phyloP scores from a whole-genome alignment of 2,329 filamentous ascomycete genomes.

The Hypoxylon sp. region DNA sequence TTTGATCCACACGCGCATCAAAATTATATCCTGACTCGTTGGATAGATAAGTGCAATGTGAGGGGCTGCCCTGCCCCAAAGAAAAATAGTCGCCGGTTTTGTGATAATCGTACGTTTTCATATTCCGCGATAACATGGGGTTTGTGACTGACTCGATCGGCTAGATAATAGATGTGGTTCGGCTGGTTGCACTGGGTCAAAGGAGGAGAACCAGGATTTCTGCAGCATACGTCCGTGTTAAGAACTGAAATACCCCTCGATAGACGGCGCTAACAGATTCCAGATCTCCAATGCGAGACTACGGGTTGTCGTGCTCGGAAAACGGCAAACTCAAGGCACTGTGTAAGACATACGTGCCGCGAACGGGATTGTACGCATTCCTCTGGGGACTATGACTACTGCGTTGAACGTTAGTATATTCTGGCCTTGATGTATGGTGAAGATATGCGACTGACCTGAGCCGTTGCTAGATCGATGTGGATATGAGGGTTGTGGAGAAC shows the following conservation, averaged over 20 bases:
- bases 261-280: not conserved
- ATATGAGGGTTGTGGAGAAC: constrained; percentile 16
- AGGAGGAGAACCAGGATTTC: not conserved
- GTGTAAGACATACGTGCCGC: constrained; percentile 21
- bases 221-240: constrained; percentile 23
- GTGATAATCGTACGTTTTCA: constrained; percentile 20
- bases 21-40: not conserved
- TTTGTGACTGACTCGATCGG: constrained; percentile 7
- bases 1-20: not conserved
- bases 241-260: not conserved
- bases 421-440: not conserved
- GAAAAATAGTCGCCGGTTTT: not conserved
- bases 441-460: constrained; percentile 2
- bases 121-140: not conserved
- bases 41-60: constrained; percentile 3
- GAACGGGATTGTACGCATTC: constrained; percentile 26
- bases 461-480: constrained; percentile 27
- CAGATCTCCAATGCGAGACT: constrained; percentile 32
- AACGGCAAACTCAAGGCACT: constrained; percentile 5
- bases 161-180: constrained; percentile 36
- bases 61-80: not conserved
- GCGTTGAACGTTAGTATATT: constrained; percentile 23
- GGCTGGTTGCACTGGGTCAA: not conserved
- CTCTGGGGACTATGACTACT: constrained; percentile 8
- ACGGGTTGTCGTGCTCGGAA: constrained; percentile 3